These are phyloP conservation scores for Lolium perenne DNA, from an alignment of 176 grass and related monocot species.

Conservation along the genomic window DNA sequence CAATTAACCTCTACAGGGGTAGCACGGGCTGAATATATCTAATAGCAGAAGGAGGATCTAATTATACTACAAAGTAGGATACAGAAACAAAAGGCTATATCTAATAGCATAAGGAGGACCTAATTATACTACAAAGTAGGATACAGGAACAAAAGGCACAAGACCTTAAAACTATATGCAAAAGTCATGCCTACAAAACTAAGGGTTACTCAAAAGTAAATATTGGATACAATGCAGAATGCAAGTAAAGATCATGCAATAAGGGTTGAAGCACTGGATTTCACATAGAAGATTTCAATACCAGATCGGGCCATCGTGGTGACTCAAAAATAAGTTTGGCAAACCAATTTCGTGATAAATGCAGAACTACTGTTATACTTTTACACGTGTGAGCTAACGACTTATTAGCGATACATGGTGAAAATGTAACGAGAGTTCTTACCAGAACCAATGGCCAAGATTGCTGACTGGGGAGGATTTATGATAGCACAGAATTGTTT, in stretches of 20 bases:
- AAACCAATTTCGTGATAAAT: not conserved
- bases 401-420: not conserved
- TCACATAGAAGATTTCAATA: not conserved
- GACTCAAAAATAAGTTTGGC: not conserved
- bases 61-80: not conserved
- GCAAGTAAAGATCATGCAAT: not conserved
- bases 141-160: not conserved
- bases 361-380: not conserved
- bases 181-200: not conserved
- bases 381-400: not conserved
- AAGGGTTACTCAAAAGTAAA: not conserved
- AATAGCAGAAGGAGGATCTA: too few species aligned
- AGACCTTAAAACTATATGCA: too few species aligned
- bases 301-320: not conserved
- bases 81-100: not conserved
- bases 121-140: not conserved
- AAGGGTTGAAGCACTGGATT: not conserved
- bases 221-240: not conserved
- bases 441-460: conserved; percentile 97
- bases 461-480: conserved; percentile 94
- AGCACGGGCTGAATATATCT: not conserved
- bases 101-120: not conserved
- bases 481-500: conserved; percentile 97
- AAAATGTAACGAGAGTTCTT: conserved; percentile 1
- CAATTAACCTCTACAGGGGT: not conserved